phyloP scores from a whole-genome alignment of 2,329 filamentous ascomycete genomes.

The Clarireedia paspali region DNA sequence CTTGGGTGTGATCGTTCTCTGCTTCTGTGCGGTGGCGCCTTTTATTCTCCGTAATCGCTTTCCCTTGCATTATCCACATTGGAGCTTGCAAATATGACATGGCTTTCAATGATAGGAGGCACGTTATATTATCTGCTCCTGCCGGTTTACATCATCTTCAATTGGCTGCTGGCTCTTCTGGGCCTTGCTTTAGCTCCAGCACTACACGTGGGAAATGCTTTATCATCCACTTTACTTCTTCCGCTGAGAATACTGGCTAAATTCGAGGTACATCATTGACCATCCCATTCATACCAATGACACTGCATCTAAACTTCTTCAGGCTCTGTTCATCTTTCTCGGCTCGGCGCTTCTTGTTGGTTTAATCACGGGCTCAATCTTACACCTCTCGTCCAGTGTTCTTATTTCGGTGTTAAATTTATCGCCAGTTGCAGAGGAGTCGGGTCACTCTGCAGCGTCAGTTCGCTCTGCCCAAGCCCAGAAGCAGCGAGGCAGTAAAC shows the following conservation, averaged over 20 bases:
- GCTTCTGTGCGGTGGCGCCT: background rate
- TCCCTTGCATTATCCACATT: background rate
- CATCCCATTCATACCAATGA: background rate
- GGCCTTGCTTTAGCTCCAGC: slow-evolving; percentile 21
- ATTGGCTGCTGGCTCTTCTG: slow-evolving; percentile 12
- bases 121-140: slow-evolving; percentile 20
- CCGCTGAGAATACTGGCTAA: slow-evolving; percentile 24
- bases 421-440: slow-evolving; percentile 20
- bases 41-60: background rate
- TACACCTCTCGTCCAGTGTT: slow-evolving; percentile 49
- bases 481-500: slow-evolving; percentile 14
- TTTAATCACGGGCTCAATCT: slow-evolving; percentile 49
- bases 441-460: slow-evolving; percentile 19
- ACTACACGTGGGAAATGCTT: slow-evolving; percentile 20
- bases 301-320: background rate
- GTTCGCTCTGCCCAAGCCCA: slow-evolving; percentile 20
- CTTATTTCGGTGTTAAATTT: slow-evolving; percentile 45
- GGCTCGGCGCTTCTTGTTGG: slow-evolving; percentile 62
- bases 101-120: slow-evolving; percentile 14
- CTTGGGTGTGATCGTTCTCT: background rate
- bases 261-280: slow-evolving; percentile 22
- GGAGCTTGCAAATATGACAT: slow-evolving; percentile 15
- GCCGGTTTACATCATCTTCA: slow-evolving; percentile 17
- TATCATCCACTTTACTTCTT: slow-evolving; percentile 16
- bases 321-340: slow-evolving; percentile 44